Base-by-base conservation (phyloP, 257 asterid species). In the Osmanthus fragrans region DNA sequence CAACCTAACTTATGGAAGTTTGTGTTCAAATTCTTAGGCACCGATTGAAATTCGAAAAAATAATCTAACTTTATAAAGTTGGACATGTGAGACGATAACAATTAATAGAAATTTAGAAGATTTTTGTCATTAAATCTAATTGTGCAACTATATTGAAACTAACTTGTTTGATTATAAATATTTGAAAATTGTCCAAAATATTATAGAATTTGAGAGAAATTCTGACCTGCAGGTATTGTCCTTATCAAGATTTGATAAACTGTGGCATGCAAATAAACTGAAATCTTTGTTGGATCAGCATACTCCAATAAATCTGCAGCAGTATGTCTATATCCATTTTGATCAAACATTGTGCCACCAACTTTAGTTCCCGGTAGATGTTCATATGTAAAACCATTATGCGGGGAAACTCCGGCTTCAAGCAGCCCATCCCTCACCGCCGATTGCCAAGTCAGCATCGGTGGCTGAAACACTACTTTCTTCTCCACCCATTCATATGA, bases 271-370 rank as follows among this genome's bases (percentile, higher is more conserved):
- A 94, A 80, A 74, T 79, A 80, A 33, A 94, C 88, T 1, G 73
- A 76, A 25, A 91, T 87, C 0, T 71, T 86, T 0, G 67, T 15
- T 0, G 90, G 85, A 77, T 83, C 76, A 49, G 97, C 98, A 8
- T 92, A 92, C 77, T 89, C 92, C 42, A 93, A 79, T 18, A 94
- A 79, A 83, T 94, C 97, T 0, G 98, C 98, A 13, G 97, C 91
- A 0, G 92, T 86, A 67, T 94, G 98, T 72, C 98, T 84, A 10
- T 72, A 32, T n/a, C 97, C 92, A 21, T 80, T 71, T 32, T 74
- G 84, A 82, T 94, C 98, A 73, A 94, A 90, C 4, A 87, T 81
- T 0, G 90, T 73, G 0, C 97, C 98, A 13, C 98, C 98, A 7
- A 87, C 76, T 74, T 94, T 94, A 21, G 97, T 92, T 58, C 98